Evolutionary conservation across 768 basidiomycete species (phyloP).

Genomic region (Lentinula edodes): DNA sequence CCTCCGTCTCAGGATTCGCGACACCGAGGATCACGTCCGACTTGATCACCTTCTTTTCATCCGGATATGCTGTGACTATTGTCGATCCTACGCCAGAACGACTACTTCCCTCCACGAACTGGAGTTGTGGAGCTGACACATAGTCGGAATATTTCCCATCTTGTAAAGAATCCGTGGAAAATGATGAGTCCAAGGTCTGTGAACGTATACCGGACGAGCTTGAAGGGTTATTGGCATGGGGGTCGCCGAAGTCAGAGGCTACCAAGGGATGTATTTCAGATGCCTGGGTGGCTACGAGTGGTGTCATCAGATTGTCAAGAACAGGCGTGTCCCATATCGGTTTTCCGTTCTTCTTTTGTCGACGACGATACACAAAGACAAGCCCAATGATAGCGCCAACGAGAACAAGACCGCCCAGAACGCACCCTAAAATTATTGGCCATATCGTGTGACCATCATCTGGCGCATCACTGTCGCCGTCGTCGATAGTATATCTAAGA

Average conservation of each 20-base stretch:
- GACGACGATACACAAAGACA: background rate
- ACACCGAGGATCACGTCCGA: background rate
- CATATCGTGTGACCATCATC: background rate
- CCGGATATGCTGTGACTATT: background rate
- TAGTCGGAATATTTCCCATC: background rate
- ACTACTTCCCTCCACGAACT: background rate
- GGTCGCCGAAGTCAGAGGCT: background rate
- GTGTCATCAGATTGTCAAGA: background rate
- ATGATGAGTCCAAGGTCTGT: background rate
- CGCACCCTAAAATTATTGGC: background rate
- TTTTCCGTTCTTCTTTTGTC: background rate
- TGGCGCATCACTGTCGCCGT: background rate
- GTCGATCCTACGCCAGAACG: background rate
- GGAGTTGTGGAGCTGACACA: background rate
- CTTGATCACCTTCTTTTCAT: background rate
- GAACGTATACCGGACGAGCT: background rate
- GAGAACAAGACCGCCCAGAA: background rate
- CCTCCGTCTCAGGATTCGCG: background rate
- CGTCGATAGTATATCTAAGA: background rate
- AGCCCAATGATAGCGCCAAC: background rate
- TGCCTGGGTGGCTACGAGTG: background rate
- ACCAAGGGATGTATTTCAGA: background rate
- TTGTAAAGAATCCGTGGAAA: background rate
- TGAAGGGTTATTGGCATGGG: background rate
- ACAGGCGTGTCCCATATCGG: conserved; percentile 3